These are phyloP conservation scores for Fusarium decemcellulare DNA, from an alignment of 2,329 filamentous ascomycete species.

Conservation along the genomic window DNA sequence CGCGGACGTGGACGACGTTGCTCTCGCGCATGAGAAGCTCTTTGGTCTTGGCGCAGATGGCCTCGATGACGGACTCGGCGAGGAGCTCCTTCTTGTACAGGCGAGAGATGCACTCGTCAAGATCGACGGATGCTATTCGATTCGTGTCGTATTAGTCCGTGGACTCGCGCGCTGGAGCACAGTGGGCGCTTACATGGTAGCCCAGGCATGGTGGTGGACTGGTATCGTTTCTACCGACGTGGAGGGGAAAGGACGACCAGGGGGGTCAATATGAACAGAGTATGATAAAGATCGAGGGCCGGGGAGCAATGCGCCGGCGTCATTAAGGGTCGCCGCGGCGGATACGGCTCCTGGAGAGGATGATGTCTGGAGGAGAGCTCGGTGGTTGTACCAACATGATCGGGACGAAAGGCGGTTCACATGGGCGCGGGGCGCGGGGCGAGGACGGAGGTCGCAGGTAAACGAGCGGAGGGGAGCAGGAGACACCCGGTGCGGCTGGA, in stretches of 20 bases:
- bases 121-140: conserved; percentile 86
- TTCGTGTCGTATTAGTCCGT: conserved; percentile 30
- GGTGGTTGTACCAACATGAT: conserved; percentile 60
- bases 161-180: conserved; percentile 8
- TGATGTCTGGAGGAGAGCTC: conserved; percentile 53
- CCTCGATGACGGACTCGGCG: conserved; percentile 97
- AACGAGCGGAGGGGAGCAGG: conserved; percentile 3
- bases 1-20: conserved; percentile 97
- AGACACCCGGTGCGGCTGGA: background rate
- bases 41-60: conserved; percentile 99
- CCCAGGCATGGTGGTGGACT: conserved; percentile 64
- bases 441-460: conserved; percentile 20
- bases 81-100: conserved; percentile 98
- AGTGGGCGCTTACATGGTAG: conserved; percentile 64
- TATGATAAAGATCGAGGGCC: conserved; percentile 21
- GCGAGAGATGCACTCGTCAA: conserved; percentile 98
- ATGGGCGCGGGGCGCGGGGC: conserved; percentile 49
- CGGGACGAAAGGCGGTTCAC: conserved; percentile 50
- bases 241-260: conserved; percentile 7
- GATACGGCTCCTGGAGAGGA: conserved; percentile 54
- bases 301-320: conserved; percentile 57
- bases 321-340: conserved; percentile 52
- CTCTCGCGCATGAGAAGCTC: conserved; percentile 99
- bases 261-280: conserved; percentile 19
- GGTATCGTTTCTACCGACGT: conserved; percentile 12